Conservation (phyloP, 108 stramenopile species). For the Fragilaria radians region DNA sequence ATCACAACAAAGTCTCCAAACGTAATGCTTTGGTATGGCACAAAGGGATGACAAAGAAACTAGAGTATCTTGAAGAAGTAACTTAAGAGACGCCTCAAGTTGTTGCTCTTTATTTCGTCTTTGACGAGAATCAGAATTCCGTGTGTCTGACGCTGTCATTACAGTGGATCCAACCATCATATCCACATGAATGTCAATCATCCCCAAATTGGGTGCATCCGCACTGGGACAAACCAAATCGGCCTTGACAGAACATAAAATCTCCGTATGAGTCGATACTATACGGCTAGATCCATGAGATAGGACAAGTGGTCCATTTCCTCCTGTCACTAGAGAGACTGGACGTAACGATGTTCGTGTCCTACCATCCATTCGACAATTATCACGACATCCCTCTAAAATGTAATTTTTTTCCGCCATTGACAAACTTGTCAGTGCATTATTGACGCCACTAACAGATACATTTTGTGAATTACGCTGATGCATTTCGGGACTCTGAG, state of each 20-base stretch:
- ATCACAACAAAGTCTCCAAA: slow-evolving; percentile 61
- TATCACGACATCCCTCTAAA: slow-evolving; percentile 52
- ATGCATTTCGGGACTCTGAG: no score
- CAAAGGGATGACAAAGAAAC: slow-evolving; percentile 32
- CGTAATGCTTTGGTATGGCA: slow-evolving; percentile 48
- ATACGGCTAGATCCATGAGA: slow-evolving; percentile 67
- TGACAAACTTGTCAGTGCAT: no score
- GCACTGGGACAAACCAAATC: slow-evolving; percentile 53
- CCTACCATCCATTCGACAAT: slow-evolving; percentile 64
- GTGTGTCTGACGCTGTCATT: no score
- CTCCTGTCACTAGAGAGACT: slow-evolving; percentile 28
- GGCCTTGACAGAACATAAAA: slow-evolving; percentile 64
- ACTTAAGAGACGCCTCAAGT: slow-evolving; percentile 36
- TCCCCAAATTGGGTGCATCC: slow-evolving; percentile 34
- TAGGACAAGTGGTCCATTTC: slow-evolving; percentile 30
- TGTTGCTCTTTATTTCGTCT: slow-evolving; percentile 27
- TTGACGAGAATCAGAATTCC: slow-evolving; percentile 5
- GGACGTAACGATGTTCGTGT: slow-evolving; percentile 38
- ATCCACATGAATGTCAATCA: slow-evolving; percentile 56
- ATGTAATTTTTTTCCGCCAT: slow-evolving; percentile 55
- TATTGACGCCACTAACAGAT: no score
- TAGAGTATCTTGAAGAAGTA: slow-evolving; percentile 46
- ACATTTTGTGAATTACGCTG: no score
- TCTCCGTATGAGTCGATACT: slow-evolving; percentile 48
- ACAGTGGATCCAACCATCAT: slow-evolving; percentile 22